Conservation (phyloP, 805 yeast genomes). For the Debaryomyces tyrocola region DNA sequence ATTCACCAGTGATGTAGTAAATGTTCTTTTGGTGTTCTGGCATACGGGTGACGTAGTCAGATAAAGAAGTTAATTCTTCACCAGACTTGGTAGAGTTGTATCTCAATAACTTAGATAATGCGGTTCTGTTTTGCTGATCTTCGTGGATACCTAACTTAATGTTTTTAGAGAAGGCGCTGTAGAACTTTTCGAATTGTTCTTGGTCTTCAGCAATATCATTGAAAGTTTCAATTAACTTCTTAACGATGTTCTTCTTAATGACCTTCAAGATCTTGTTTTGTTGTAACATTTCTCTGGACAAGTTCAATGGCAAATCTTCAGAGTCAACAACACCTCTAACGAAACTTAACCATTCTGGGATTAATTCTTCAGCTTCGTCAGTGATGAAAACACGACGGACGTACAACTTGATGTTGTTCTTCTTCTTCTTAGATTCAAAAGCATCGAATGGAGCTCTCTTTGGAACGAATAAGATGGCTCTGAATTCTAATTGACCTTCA, state of each 20-base stretch:
- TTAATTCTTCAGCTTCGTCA: constrained; percentile 98
- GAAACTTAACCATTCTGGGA: constrained; percentile 98
- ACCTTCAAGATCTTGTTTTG: constrained; percentile 99
- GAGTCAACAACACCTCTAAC: constrained; percentile 99
- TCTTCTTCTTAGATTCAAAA: constrained; percentile 98
- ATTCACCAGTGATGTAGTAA: constrained; percentile 99
- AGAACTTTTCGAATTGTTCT: constrained; percentile 98
- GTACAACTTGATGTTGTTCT: constrained; percentile 96
- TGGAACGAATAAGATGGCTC: constrained; percentile 96
- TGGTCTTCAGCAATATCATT: constrained; percentile 98
- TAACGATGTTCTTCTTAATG: constrained; percentile 97
- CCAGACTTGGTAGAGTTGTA: constrained; percentile 94
- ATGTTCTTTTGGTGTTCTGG: constrained; percentile 99
- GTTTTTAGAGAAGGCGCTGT: constrained; percentile 97
- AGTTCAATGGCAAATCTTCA: constrained; percentile 98
- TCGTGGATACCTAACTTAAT: constrained; percentile 98
- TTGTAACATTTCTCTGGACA: constrained; percentile 99
- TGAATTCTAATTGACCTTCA: constrained; percentile 99
- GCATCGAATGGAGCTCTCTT: constrained; percentile 99
- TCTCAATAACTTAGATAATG: constrained; percentile 95
- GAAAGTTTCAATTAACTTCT: constrained; percentile 97
- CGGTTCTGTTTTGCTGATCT: constrained; percentile 95
- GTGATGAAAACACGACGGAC: constrained; percentile 99
- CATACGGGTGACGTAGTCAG: constrained; percentile 99
- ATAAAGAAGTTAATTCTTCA: constrained; percentile 91